Percentiles rank a stretch among this genome's conserved stretches.
Conservation (phyloP, 2,329 filamentous ascomycete genomes). For the Aspergillus sp. region DNA sequence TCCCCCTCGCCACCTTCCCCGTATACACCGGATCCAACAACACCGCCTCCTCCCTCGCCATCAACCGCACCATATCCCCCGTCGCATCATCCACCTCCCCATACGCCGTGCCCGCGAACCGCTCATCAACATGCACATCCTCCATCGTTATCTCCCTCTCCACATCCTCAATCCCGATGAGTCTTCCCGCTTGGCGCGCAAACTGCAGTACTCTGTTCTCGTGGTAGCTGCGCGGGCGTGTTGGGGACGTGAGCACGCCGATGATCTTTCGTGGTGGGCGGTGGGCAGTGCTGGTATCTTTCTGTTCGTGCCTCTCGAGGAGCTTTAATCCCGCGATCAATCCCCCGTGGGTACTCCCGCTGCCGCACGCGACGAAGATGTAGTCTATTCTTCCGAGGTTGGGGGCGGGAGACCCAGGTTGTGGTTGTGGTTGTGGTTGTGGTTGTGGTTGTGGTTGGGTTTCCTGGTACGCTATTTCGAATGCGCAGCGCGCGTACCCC, state of each 20-base stretch:
- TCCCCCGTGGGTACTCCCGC: slow-evolving; percentile 39
- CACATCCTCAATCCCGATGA: slow-evolving; percentile 32
- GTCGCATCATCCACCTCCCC: slow-evolving; percentile 33
- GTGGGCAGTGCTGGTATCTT: no score
- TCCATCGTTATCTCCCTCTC: slow-evolving; percentile 28
- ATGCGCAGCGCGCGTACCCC: slow-evolving; percentile 37
- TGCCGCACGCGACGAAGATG: slow-evolving; percentile 40
- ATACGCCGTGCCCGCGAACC: slow-evolving; percentile 36
- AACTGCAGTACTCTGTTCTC: slow-evolving; percentile 33
- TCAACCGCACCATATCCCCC: slow-evolving; percentile 23
- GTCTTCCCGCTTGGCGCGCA: slow-evolving; percentile 27
- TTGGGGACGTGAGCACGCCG: slow-evolving; percentile 38
- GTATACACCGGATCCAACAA: slow-evolving; percentile 42
- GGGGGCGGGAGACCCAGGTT: no score
- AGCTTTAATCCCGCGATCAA: slow-evolving; percentile 39
- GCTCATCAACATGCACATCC: slow-evolving; percentile 36
- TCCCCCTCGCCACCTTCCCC: slow-evolving; percentile 34
- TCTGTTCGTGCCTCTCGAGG: no score
- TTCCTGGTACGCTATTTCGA: slow-evolving; percentile 37
- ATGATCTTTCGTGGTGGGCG: slow-evolving; percentile 25
- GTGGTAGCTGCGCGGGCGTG: slow-evolving; percentile 32
- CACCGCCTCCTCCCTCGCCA: slow-evolving; percentile 33
- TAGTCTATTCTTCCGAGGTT: slow-evolving; percentile 29
- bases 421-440: not conserved
- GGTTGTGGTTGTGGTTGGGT: slow-evolving; percentile 7